These are phyloP conservation scores for Hygrophila difformis DNA, from an alignment of 257 asterid genomes.

Conservation along the genomic window DNA sequence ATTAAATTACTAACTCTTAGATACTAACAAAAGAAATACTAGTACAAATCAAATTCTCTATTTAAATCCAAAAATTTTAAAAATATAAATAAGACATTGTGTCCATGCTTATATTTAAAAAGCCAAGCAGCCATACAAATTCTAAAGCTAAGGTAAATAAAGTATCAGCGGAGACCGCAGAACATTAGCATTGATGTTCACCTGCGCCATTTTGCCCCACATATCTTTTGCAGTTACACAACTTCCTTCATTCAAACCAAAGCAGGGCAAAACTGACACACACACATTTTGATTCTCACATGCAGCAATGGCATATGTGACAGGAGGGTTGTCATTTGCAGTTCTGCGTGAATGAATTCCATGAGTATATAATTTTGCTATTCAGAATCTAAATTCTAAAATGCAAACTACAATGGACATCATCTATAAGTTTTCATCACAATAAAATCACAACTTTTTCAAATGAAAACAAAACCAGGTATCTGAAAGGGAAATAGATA, in stretches of 20 bases:
- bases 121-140: background rate
- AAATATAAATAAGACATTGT: too few relatives aligned
- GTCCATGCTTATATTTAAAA: too few relatives aligned
- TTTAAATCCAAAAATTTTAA: too few relatives aligned
- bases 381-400: too few relatives aligned
- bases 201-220: conserved; percentile 95
- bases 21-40: background rate
- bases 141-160: too few relatives aligned
- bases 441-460: too few relatives aligned
- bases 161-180: too few relatives aligned
- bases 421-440: too few relatives aligned
- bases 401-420: background rate
- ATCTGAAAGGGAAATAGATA: too few relatives aligned
- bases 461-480: too few relatives aligned
- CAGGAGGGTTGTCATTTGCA: conserved; percentile 85
- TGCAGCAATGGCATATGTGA: conserved; percentile 90
- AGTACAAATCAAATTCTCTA: too few relatives aligned
- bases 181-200: conserved; percentile 12
- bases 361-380: too few relatives aligned
- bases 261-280: conserved; percentile 87
- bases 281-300: conserved; percentile 94
- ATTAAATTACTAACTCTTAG: conserved; percentile 4
- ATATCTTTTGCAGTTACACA: conserved; percentile 78
- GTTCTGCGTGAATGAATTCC: conserved; percentile 57
- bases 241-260: conserved; percentile 84